Percentiles rank a stretch among this genome's conserved stretches.
phyloP scores from a whole-genome alignment of 2,329 filamentous ascomycete genomes.

The Diaporthe sp. region DNA sequence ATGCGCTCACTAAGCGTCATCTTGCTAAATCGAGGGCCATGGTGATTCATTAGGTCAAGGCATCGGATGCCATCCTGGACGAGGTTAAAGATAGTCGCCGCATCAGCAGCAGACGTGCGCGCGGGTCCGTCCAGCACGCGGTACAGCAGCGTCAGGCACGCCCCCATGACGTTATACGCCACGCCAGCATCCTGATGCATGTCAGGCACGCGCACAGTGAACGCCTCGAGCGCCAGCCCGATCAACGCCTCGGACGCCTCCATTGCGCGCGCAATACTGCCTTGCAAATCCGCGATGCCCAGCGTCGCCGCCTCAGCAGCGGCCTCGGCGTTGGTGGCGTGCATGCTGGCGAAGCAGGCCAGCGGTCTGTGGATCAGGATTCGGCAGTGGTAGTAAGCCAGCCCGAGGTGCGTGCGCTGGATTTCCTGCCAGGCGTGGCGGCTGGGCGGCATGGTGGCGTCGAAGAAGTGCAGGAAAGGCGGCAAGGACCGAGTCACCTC shows the following conservation, averaged over 20 bases:
- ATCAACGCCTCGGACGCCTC: neutral
- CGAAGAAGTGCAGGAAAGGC: constrained; percentile 5
- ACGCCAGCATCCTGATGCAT: constrained; percentile 11
- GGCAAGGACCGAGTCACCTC: neutral
- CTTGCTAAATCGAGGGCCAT: neutral
- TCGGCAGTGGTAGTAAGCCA: constrained; percentile 1
- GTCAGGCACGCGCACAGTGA: neutral
- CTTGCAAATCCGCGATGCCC: neutral
- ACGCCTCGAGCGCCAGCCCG: neutral
- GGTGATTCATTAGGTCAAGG: constrained; percentile 4
- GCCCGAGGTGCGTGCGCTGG: neutral
- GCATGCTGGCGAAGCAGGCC: constrained; percentile 1
- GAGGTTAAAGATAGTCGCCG: neutral
- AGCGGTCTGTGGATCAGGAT: neutral
- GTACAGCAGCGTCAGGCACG: neutral
- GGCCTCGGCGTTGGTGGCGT: neutral
- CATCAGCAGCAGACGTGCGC: neutral
- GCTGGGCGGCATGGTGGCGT: neutral
- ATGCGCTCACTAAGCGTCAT: neutral
- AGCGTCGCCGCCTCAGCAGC: neutral
- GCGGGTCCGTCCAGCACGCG: neutral
- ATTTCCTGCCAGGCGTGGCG: constrained; percentile 2
- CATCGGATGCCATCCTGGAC: constrained; percentile 11
- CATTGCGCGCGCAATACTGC: neutral
- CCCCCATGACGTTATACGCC: neutral